These are phyloP conservation scores for Penicillium verhagenii DNA, from an alignment of 495 filamentous ascomycete species.

Conservation along the genomic window DNA sequence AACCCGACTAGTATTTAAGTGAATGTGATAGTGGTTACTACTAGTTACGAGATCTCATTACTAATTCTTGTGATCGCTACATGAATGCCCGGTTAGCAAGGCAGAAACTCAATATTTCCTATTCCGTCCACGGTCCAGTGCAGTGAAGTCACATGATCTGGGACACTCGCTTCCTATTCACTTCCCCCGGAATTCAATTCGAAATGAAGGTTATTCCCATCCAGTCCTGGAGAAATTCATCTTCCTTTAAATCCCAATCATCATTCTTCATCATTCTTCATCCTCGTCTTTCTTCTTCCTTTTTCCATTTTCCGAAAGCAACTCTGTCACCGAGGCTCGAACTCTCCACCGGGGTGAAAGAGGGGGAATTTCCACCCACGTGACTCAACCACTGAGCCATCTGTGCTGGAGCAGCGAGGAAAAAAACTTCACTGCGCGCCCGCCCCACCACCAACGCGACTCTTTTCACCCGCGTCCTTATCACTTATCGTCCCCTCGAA, in stretches of 20 bases:
- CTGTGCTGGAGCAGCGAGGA: slow-evolving; percentile 6
- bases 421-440: slow-evolving; percentile 16
- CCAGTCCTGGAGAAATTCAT: not conserved
- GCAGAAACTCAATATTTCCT: not conserved
- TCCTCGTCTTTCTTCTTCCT: not conserved
- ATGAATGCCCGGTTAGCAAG: not conserved
- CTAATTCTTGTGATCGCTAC: too few relatives aligned
- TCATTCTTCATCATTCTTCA: not conserved
- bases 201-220: too few relatives aligned
- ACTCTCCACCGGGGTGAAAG: not conserved
- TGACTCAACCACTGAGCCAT: slow-evolving; percentile 32
- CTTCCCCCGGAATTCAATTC: not conserved
- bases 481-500: slow-evolving; percentile 14
- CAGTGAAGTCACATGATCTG: too few relatives aligned
- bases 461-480: slow-evolving; percentile 4
- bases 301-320: not conserved
- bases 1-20: too few relatives aligned
- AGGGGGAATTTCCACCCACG: slow-evolving; percentile 9
- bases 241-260: not conserved
- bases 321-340: not conserved
- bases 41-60: too few relatives aligned
- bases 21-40: too few relatives aligned
- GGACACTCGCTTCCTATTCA: too few relatives aligned
- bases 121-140: too few relatives aligned
- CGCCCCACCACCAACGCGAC: slow-evolving; percentile 4